These are phyloP conservation scores for Calamus simplicifolius DNA, from an alignment of 176 grass and related monocot genomes.

Conservation along the genomic window DNA sequence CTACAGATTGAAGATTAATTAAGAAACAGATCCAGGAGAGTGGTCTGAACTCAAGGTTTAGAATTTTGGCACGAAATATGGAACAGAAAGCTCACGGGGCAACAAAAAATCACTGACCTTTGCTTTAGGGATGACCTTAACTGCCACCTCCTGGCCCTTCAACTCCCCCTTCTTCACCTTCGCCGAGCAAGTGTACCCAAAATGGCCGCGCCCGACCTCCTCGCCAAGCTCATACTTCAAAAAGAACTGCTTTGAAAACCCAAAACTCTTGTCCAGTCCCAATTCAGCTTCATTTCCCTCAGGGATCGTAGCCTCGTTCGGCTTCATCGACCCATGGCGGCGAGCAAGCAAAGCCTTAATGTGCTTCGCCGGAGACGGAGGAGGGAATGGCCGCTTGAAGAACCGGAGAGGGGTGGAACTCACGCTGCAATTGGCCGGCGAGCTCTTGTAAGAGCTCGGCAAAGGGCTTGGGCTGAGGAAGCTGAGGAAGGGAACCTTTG, in stretches of 20 bases:
- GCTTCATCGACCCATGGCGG: constrained; percentile 83
- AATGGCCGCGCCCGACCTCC: constrained; percentile 93
- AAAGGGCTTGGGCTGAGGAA: constrained; percentile 66
- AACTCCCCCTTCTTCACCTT: constrained; percentile 95
- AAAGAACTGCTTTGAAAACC: constrained; percentile 95
- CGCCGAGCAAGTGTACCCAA: constrained; percentile 85
- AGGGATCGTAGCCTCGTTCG: constrained; percentile 88
- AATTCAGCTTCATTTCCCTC: constrained; percentile 78
- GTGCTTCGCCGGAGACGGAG: constrained; percentile 95
- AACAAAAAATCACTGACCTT: constrained; percentile 49
- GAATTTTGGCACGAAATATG: too few species aligned
- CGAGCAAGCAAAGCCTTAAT: constrained; percentile 88
- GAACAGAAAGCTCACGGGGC: too few species aligned
- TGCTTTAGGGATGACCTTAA: constrained; percentile 95
- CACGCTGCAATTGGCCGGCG: constrained; percentile 88
- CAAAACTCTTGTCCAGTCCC: constrained; percentile 89
- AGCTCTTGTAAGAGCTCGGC: constrained; percentile 83
- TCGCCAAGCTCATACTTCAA: constrained; percentile 90
- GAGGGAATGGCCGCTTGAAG: constrained; percentile 89
- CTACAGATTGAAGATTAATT: too few species aligned
- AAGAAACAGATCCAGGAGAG: too few species aligned
- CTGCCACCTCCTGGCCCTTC: constrained; percentile 89
- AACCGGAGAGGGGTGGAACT: constrained; percentile 63
- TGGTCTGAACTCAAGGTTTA: too few species aligned
- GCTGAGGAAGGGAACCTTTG: constrained; percentile 77